Evolutionary conservation across 306 rosid species (phyloP), one percentile per base, ranked within the genome.

Genomic region (Geum urbanum): DNA sequence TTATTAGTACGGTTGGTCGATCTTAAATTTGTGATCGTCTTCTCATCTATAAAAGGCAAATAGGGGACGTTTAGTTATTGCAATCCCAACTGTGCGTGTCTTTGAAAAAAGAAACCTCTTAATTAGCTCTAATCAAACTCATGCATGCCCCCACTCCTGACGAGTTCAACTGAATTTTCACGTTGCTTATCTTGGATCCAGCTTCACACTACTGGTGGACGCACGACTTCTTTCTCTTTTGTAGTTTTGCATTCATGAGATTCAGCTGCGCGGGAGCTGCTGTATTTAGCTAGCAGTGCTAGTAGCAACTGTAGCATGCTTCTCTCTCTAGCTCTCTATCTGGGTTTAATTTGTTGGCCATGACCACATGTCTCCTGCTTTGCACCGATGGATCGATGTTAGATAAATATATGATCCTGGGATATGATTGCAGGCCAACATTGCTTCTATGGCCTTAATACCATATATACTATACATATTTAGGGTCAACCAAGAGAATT

Each of bases 41-140:
- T 75, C 85, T 74, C 78, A 86, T 76, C 89, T 75, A 77, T 39
- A 79, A 70, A 73, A 12, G 61, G 59, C 74, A 81, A 74, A 85
- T 75, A 75, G 76, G 49, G 54, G 63, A 12, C 6, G 9, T 5
- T 50, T 53, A 62, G 76, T 78, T 82, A 77, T 80, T 86, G 87
- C 81, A 72, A 32, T 35, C 47, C 56, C 89, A 88, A 84, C 95
- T 68, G 84, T 63, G 0, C 66, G 84, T 63, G 0, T 22, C 1
- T 48, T 73, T 74, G 82, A 66, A 82, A 81, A 68, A 80, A 74
- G 39, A 51, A 45, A 12, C 5, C 18, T 62, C 40, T 39, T 0
- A 4, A 19, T 46, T 37, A 5, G 32, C 58, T 20, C 15, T 10
- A 54, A 4, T 32, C 7, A 27, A 6, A 12, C 50, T 48, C 32